Evolutionary conservation across 2,329 filamentous ascomycete species (phyloP).

Genomic region (Sarocladiaceae sp.): DNA sequence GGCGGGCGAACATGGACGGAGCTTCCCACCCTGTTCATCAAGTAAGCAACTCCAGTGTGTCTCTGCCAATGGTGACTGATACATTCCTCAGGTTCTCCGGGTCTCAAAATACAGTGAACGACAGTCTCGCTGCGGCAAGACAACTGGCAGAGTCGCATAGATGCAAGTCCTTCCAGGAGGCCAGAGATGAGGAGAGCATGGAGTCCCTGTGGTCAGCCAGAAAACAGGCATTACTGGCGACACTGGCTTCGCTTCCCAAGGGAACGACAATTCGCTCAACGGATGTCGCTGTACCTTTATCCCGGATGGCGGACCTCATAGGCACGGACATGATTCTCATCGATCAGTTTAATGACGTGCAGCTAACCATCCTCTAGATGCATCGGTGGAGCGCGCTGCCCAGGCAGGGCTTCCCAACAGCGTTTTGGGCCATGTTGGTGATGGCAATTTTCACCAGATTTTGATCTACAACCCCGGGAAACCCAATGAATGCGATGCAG

Average conservation of each 20-base stretch:
- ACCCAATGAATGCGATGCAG: constrained; percentile 46
- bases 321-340: constrained; percentile 16
- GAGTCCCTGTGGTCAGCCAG: constrained; percentile 68
- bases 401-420: constrained; percentile 56
- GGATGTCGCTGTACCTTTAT: constrained; percentile 74
- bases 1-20: constrained; percentile 59
- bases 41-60: constrained; percentile 25
- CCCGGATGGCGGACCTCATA: constrained; percentile 64
- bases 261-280: constrained; percentile 68
- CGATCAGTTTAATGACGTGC: not conserved
- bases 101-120: constrained; percentile 36
- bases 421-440: constrained; percentile 68
- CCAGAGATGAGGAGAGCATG: constrained; percentile 56
- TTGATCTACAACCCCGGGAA: constrained; percentile 39
- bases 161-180: constrained; percentile 57
- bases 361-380: constrained; percentile 30
- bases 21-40: constrained; percentile 67
- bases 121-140: not conserved
- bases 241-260: constrained; percentile 57
- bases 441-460: constrained; percentile 66
- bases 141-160: not conserved
- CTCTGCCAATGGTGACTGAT: constrained; percentile 17
- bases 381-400: constrained; percentile 59
- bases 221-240: constrained; percentile 68
- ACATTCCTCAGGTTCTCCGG: constrained; percentile 51